Evolutionary conservation across 2,329 filamentous ascomycete species (phyloP).

Genomic region (Colletotrichum tamarilloi): DNA sequence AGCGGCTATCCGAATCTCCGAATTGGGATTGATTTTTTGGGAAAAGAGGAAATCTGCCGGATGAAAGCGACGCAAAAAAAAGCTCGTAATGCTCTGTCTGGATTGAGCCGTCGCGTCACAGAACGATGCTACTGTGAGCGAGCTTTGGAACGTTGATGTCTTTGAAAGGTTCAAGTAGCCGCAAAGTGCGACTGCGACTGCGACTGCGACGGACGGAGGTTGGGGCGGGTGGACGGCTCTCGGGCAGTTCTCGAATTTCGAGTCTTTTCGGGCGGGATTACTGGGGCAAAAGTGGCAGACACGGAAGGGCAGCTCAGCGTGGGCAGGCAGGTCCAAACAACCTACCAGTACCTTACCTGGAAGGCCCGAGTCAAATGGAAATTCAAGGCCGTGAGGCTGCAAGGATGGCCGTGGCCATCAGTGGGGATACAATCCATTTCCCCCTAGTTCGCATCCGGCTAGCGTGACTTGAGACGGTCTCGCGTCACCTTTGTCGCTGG

Average conservation of each 20-base stretch:
- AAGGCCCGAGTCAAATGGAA: background rate
- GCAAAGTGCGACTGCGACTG: background rate
- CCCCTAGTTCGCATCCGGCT: slow-evolving; percentile 28
- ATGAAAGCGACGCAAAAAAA: background rate
- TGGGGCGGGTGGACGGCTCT: background rate
- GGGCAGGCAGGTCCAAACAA: background rate
- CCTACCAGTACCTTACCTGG: too few relatives aligned
- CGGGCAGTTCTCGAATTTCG: background rate
- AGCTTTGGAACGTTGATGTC: background rate
- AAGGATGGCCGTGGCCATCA: background rate
- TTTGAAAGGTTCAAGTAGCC: background rate
- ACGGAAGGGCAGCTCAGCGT: background rate
- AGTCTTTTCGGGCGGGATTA: background rate
- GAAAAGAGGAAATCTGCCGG: background rate
- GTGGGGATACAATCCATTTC: background rate
- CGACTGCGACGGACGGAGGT: background rate
- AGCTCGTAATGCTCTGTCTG: background rate
- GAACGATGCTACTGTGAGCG: background rate
- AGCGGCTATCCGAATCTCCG: slow-evolving; percentile 24
- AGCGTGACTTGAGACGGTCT: slow-evolving; percentile 24
- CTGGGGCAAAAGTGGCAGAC: background rate
- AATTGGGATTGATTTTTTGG: background rate
- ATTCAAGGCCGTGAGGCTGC: slow-evolving; percentile 17
- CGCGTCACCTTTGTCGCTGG: slow-evolving; percentile 28
- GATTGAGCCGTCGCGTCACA: background rate